Conservation (phyloP, 768 basidiomycete species). For the Leccinum uliginosum region DNA sequence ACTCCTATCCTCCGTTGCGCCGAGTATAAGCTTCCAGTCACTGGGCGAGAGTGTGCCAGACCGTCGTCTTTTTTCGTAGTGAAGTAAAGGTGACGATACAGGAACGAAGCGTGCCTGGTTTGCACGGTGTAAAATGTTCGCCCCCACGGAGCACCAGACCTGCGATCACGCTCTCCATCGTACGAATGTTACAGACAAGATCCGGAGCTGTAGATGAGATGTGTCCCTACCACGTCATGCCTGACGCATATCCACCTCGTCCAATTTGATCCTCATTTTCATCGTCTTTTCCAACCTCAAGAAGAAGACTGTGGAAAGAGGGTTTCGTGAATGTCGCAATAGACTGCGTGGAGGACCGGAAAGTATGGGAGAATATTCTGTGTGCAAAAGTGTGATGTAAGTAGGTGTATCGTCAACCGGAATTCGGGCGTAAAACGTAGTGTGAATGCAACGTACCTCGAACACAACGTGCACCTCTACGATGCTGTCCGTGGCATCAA, state of each 20-base stretch:
- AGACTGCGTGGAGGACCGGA: conserved; percentile 54
- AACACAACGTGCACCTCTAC: conserved; percentile 51
- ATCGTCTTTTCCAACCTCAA: not conserved
- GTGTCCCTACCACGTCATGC: too few species aligned
- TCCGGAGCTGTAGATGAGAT: too few species aligned
- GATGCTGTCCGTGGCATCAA: conserved; percentile 6
- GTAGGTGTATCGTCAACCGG: not conserved
- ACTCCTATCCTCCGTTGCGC: too few species aligned
- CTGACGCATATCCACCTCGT: not conserved
- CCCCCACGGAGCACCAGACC: too few species aligned
- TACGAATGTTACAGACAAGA: not conserved
- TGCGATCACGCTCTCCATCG: too few species aligned
- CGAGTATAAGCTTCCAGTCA: too few species aligned
- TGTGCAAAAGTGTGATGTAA: not conserved
- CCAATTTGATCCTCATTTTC: not conserved
- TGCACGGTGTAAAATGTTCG: too few species aligned
- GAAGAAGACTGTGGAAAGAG: conserved; percentile 22
- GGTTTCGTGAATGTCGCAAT: conserved; percentile 53
- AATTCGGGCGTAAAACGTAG: not conserved
- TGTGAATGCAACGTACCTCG: conserved; percentile 38
- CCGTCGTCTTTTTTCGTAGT: too few species aligned
- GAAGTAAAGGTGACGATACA: too few species aligned
- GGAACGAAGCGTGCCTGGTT: too few species aligned
- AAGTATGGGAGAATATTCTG: conserved; percentile 67
- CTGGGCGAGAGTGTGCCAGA: too few species aligned